Percentiles rank a stretch among this genome's conserved stretches.
Evolutionary conservation across 495 filamentous ascomycete species (phyloP).

Genomic region (Neurospora terricola): DNA sequence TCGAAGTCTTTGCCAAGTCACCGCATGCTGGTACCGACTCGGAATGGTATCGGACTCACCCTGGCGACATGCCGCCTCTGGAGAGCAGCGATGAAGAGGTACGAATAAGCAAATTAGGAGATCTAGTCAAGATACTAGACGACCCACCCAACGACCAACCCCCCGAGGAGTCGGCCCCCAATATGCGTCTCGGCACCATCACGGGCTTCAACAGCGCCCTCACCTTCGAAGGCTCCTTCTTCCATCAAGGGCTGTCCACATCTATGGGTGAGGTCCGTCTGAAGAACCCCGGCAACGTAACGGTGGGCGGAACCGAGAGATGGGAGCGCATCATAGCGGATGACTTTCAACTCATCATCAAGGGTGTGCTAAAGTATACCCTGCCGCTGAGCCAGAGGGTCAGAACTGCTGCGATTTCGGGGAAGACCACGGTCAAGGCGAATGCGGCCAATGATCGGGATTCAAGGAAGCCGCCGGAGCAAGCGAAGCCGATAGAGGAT

Average conservation of each 20-base stretch:
- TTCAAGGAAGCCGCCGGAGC: background rate
- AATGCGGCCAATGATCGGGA: slow-evolving; percentile 36
- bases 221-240: slow-evolving; percentile 78
- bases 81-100: background rate
- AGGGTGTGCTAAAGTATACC: slow-evolving; percentile 81
- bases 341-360: slow-evolving; percentile 83
- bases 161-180: slow-evolving; percentile 51
- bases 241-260: slow-evolving; percentile 51
- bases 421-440: slow-evolving; percentile 39
- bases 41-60: slow-evolving; percentile 56
- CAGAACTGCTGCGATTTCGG: slow-evolving; percentile 42
- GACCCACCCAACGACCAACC: slow-evolving; percentile 55
- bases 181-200: slow-evolving; percentile 83
- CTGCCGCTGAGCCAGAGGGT: slow-evolving; percentile 68
- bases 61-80: slow-evolving; percentile 25
- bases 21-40: slow-evolving; percentile 68
- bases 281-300: slow-evolving; percentile 75
- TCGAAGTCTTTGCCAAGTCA: slow-evolving; percentile 90
- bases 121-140: slow-evolving; percentile 13
- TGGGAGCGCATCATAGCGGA: slow-evolving; percentile 89
- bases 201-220: slow-evolving; percentile 78
- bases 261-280: slow-evolving; percentile 79
- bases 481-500: background rate
- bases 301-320: slow-evolving; percentile 72
- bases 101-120: slow-evolving; percentile 10